Evolutionary conservation across 441 rosid genomes (phyloP), one percentile per base, ranked within the genome.

Genomic region (Populus hybrid): DNA sequence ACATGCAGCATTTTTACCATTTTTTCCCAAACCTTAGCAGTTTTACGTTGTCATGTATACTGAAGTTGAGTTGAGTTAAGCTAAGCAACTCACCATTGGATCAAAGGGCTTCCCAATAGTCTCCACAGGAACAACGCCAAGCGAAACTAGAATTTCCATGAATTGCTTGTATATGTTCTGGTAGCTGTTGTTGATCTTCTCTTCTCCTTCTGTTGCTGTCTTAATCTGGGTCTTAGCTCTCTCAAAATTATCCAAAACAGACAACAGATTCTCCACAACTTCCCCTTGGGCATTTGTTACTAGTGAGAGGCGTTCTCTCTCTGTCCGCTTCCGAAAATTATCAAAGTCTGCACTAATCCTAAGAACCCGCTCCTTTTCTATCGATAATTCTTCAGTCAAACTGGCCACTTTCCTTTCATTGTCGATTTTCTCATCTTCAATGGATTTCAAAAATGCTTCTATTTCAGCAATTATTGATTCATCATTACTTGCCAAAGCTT

Each of bases 141-240:
- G 91, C 5, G 97, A 89, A 26, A 77, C 82, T 8, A 95, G 79
- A 82, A 95, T 92, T 78, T 95, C 99, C n/a, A 87, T 74, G 57
- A 95, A 91, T 82, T 95, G 99, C 88, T 95, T 95, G 81, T 90
- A 93, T 81, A 95, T 93, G 86, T 92, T 91, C 88, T 95, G 99
- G 74, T 95, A 95, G 89, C 98, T 93, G 73, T 83, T 89, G 54
- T 81, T 92, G 79, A 95, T 90, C 88, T 85, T 94, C 89, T 92
- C 97, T 86, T 95, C 99, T 83, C 92, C 97, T 84, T 94, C 98
- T 5, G 93, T 88, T 79, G 88, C 97, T 77, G 87, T 86, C 85
- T 95, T 95, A 67, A 95, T 86, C 73, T 95, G 99, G 67, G 87
- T 66, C 83, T 92, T 94, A 59, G 98, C 99, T 86, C 98, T 91